Conservation (phyloP, 768 basidiomycete genomes). For the Pleurotus salmoneostramineus region DNA sequence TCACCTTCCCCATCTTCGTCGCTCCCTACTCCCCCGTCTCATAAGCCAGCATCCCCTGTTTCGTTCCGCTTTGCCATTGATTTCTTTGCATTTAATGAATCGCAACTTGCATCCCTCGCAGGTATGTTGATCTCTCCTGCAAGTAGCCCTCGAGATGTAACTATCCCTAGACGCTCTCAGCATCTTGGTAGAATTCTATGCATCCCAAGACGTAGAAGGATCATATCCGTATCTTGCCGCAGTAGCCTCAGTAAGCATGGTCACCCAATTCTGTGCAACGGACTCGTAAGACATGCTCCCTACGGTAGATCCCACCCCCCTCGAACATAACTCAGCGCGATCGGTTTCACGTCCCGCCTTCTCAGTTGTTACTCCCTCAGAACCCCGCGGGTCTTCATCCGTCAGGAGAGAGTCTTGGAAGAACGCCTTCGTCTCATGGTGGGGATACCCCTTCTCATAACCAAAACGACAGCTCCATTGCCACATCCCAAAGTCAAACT, state of each 20-base stretch:
- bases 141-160: constrained; percentile 5
- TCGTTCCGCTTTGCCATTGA: constrained; percentile 65
- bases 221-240: constrained; percentile 45
- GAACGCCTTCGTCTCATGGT: constrained; percentile 64
- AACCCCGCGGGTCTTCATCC: constrained; percentile 15
- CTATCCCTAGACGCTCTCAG: constrained; percentile 50
- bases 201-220: constrained; percentile 49
- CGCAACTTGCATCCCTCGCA: constrained; percentile 54
- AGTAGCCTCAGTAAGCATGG: constrained; percentile 45
- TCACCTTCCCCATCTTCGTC: constrained; percentile 69
- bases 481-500: background rate
- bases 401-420: constrained; percentile 27
- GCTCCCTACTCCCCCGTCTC: constrained; percentile 77
- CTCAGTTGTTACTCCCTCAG: constrained; percentile 22
- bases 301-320: constrained; percentile 46
- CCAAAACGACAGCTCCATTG: constrained; percentile 15
- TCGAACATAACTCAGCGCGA: constrained; percentile 25
- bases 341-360: constrained; percentile 35
- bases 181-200: constrained; percentile 72
- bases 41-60: constrained; percentile 71
- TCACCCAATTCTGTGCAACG: background rate
- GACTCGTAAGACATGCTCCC: constrained; percentile 3
- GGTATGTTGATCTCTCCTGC: constrained; percentile 26
- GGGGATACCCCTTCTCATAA: constrained; percentile 43
- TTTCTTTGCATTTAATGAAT: constrained; percentile 58